Evolutionary conservation across 148 eudicot species (phyloP).

Genomic region (Camellia japonica): DNA sequence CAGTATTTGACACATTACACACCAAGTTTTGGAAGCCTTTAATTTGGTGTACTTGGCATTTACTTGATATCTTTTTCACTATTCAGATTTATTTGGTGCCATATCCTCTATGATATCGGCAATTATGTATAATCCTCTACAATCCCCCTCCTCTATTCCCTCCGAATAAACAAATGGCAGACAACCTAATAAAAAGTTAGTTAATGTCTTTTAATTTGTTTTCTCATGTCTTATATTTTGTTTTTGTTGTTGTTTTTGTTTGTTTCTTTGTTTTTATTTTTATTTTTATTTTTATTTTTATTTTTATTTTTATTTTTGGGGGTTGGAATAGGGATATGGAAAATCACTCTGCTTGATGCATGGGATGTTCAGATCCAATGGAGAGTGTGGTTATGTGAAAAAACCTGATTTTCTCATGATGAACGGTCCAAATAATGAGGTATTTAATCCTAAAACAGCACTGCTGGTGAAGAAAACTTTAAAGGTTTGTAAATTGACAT

Average conservation of each 20-base stretch:
- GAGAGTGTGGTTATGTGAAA: constrained; percentile 77
- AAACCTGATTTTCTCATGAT: constrained; percentile 71
- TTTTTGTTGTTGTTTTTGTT: too few species aligned
- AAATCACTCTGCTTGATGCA: constrained; percentile 76
- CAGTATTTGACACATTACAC: background rate
- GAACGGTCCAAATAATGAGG: constrained; percentile 44
- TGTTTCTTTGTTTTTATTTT: too few species aligned
- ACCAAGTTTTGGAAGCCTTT: background rate
- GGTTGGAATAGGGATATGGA: constrained; percentile 57
- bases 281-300: too few species aligned
- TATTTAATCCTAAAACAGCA: constrained; percentile 55
- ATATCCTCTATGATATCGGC: background rate
- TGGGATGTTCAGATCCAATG: constrained; percentile 82
- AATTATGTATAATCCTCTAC: background rate
- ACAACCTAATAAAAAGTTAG: background rate
- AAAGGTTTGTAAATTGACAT: constrained; percentile 36
- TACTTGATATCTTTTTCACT: background rate
- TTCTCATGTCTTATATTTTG: background rate
- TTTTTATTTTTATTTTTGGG: too few species aligned
- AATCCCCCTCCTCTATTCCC: background rate
- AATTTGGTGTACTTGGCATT: background rate
- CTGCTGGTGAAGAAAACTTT: constrained; percentile 53
- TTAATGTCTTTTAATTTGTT: background rate
- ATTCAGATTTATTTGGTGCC: background rate
- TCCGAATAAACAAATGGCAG: background rate